Evolutionary conservation across 1,284 basidiomycete genomes (phyloP).

Genomic region (Irpex sp.): DNA sequence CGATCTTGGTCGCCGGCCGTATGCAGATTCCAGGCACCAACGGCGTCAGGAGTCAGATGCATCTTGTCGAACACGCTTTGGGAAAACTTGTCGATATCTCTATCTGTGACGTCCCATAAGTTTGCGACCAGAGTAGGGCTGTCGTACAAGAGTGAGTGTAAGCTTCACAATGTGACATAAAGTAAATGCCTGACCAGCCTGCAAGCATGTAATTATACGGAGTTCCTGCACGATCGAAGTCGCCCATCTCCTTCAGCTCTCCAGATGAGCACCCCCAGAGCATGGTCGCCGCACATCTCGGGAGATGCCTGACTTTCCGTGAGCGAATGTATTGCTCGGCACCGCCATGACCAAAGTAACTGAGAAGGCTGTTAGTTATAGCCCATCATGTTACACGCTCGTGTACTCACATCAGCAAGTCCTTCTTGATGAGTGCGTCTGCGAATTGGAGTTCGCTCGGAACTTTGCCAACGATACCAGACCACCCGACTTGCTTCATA

Average conservation of each 20-base stretch:
- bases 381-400: conserved; percentile 16
- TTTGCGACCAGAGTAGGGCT: conserved; percentile 93
- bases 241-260: conserved; percentile 82
- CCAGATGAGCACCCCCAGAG: conserved; percentile 99
- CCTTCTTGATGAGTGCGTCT: conserved; percentile 64
- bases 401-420: conserved; percentile 81
- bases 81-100: conserved; percentile 93
- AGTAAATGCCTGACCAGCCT: conserved; percentile 72
- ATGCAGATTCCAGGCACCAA: conserved; percentile 25
- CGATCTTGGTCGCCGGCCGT: conserved; percentile 15
- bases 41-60: conserved; percentile 44
- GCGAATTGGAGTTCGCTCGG: conserved; percentile 83
- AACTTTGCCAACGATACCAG: conserved; percentile 71
- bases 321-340: conserved; percentile 93
- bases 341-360: conserved; percentile 97
- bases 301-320: conserved; percentile 77
- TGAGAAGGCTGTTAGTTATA: conserved; percentile 26
- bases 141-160: background rate
- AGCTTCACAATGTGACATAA: background rate
- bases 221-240: conserved; percentile 89
- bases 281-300: conserved; percentile 89
- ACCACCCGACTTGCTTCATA: conserved; percentile 77
- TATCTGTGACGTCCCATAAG: conserved; percentile 98
- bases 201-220: conserved; percentile 95
- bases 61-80: conserved; percentile 80